phyloP scores from a whole-genome alignment of 345 rosid species.

The Corymbia maculata region DNA sequence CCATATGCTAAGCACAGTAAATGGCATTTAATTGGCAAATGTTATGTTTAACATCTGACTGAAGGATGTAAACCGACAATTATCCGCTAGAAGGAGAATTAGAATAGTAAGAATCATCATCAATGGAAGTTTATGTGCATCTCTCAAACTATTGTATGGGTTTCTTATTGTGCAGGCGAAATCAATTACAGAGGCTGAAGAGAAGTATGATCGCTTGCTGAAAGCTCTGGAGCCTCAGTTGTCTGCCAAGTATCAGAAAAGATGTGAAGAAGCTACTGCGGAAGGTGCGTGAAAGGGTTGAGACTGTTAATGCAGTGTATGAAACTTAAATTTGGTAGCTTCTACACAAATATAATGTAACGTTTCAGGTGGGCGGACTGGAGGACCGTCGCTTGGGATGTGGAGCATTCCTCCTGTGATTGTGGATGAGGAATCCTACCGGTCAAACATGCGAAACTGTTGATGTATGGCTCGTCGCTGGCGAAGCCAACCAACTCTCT shows the following conservation, averaged over 20 bases:
- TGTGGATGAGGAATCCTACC: neutral
- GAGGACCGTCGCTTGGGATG: conserved; percentile 60
- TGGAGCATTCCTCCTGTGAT: conserved; percentile 25
- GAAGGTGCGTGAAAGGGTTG: conserved; percentile 39
- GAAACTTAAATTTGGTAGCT: neutral
- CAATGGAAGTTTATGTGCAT: neutral
- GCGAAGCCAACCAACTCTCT: neutral
- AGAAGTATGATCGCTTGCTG: conserved; percentile 44
- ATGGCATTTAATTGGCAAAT: neutral
- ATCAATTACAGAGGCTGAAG: conserved; percentile 63
- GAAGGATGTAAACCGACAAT: neutral
- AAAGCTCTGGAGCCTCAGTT: conserved; percentile 51
- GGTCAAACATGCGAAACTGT: neutral
- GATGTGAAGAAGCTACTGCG: conserved; percentile 82
- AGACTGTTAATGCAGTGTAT: neutral
- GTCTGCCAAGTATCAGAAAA: conserved; percentile 45
- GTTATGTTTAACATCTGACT: neutral
- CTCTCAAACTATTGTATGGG: neutral
- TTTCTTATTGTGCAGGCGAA: conserved; percentile 37
- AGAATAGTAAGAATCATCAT: neutral
- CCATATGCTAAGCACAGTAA: neutral
- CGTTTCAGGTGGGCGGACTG: conserved; percentile 44
- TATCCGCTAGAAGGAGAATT: neutral
- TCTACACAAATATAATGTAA: neutral
- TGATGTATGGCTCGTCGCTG: neutral